These are phyloP conservation scores for Heterococcus sp. DNA, from an alignment of 108 stramenopile genomes.

Conservation along the genomic window DNA sequence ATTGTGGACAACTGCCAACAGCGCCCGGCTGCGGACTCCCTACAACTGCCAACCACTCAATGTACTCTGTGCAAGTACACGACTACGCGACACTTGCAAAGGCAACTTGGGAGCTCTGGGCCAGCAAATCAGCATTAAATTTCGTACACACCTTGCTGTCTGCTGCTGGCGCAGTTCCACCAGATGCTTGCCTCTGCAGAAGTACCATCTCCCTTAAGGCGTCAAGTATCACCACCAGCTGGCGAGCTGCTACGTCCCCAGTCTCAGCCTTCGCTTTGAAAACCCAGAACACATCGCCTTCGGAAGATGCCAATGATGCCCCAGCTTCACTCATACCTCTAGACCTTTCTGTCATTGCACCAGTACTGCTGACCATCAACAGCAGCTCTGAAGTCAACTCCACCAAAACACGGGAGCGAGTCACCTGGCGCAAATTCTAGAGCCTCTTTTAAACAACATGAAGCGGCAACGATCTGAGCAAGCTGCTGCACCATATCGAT, in stretches of 20 bases:
- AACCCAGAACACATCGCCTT: no score
- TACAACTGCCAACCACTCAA: neutral
- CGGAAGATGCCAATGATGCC: no score
- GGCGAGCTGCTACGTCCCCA: neutral
- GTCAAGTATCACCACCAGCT: neutral
- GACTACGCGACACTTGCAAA: no score
- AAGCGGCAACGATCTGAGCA: neutral
- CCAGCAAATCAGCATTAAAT: no score
- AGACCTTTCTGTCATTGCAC: neutral
- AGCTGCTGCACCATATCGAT: neutral
- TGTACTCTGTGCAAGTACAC: neutral
- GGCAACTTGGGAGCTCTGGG: no score
- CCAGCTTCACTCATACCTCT: neutral
- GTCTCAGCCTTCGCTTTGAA: neutral
- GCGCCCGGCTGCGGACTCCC: constrained; percentile 13
- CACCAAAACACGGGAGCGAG: neutral
- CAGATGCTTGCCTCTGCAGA: no score
- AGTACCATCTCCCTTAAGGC: no score
- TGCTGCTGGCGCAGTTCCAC: no score
- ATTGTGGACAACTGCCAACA: no score
- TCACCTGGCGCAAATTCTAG: neutral
- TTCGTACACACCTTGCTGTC: no score
- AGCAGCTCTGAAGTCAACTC: neutral
- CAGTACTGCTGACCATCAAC: neutral
- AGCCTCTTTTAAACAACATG: neutral